Evolutionary conservation across 495 filamentous ascomycete species (phyloP).

Genomic region (Aspergillus conjunctus): DNA sequence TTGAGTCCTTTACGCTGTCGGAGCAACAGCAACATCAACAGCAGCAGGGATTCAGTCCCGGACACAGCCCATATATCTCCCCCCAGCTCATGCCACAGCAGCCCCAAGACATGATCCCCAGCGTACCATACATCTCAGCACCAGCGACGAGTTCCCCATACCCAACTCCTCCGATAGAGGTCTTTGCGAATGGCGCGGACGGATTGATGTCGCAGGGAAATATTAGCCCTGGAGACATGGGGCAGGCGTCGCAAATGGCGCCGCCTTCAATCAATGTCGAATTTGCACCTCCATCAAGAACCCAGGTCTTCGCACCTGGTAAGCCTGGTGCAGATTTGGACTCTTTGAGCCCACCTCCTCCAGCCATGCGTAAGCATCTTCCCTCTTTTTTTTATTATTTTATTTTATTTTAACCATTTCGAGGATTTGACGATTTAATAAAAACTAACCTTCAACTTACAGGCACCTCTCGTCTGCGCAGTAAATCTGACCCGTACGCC

Average conservation of each 20-base stretch:
- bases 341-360: slow-evolving; percentile 63
- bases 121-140: slow-evolving; percentile 56
- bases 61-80: slow-evolving; percentile 82
- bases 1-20: slow-evolving; percentile 80
- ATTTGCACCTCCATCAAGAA: slow-evolving; percentile 82
- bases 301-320: slow-evolving; percentile 68
- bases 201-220: slow-evolving; percentile 32
- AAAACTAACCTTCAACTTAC: slow-evolving; percentile 23
- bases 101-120: slow-evolving; percentile 49
- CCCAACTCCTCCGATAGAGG: slow-evolving; percentile 52
- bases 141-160: slow-evolving; percentile 48
- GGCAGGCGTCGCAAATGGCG: slow-evolving; percentile 72
- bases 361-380: slow-evolving; percentile 70
- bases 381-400: slow-evolving; percentile 7
- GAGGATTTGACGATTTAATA: neutral
- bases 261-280: slow-evolving; percentile 92
- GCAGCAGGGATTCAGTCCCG: slow-evolving; percentile 67
- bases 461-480: slow-evolving; percentile 60
- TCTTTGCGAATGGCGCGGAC: slow-evolving; percentile 53
- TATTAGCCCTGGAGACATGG: slow-evolving; percentile 55
- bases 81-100: slow-evolving; percentile 80
- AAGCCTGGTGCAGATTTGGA: slow-evolving; percentile 67
- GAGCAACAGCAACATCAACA: slow-evolving; percentile 60
- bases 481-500: slow-evolving; percentile 74
- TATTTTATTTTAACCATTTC: neutral